Conservation (phyloP, 2,329 filamentous ascomycete genomes). For the Diaporthe capsici region DNA sequence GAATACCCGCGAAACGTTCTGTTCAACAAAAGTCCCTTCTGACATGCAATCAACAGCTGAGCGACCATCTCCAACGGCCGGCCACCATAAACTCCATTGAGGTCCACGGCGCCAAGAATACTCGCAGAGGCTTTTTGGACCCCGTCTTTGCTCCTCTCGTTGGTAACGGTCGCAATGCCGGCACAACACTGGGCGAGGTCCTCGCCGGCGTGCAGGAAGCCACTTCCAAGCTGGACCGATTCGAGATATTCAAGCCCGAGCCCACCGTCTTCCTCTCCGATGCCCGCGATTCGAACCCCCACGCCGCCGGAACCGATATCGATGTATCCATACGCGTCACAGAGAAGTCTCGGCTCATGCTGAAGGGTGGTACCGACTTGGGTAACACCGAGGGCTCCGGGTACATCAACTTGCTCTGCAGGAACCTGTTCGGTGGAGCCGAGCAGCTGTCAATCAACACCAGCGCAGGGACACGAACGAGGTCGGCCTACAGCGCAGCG, state of each 20-base stretch:
- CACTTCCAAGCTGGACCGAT: conserved; percentile 81
- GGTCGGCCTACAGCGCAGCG: conserved; percentile 90
- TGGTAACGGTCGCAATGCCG: conserved; percentile 73
- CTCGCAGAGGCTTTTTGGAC: conserved; percentile 87
- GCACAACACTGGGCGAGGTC: conserved; percentile 85
- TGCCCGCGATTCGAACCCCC: conserved; percentile 76
- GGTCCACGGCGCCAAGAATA: conserved; percentile 85
- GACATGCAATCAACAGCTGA: conserved; percentile 66
- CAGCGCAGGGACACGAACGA: conserved; percentile 88
- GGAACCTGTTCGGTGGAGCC: conserved; percentile 95
- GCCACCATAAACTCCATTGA: conserved; percentile 89
- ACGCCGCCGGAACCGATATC: conserved; percentile 81
- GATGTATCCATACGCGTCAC: conserved; percentile 83
- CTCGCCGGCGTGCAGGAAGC: conserved; percentile 78
- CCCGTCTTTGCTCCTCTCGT: conserved; percentile 85
- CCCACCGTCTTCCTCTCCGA: conserved; percentile 88
- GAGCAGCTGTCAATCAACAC: conserved; percentile 91
- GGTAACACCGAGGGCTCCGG: conserved; percentile 95
- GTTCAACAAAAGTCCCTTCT: neutral
- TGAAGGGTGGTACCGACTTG: conserved; percentile 95
- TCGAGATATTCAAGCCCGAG: conserved; percentile 89
- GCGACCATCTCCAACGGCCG: conserved; percentile 87
- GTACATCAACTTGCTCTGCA: conserved; percentile 87
- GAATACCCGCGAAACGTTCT: neutral
- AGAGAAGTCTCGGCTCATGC: conserved; percentile 85